Evolutionary conservation across 1,139 yeast species (phyloP), one percentile per base, ranked within the genome.

Genomic region (Pichia sp.): DNA sequence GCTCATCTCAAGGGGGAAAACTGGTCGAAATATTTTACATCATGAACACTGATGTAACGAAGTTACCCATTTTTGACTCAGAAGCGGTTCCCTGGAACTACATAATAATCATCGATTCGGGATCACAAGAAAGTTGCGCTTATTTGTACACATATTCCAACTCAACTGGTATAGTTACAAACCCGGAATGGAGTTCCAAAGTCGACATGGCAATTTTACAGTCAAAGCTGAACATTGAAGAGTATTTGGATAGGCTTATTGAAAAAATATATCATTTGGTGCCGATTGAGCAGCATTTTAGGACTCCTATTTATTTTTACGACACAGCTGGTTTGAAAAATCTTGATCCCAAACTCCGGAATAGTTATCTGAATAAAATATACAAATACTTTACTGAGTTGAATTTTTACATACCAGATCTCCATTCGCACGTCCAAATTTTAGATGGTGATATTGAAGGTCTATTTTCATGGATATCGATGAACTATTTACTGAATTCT

Each of bases 401-500:
- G 1, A 68, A 72, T 32, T 83, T 85, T 54, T 79, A 67, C 53
- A 53, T 86, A 3, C 76, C 76, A 0, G 78, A 75, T 49, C 79
- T 85, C 57, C 53, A 62, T 3, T 61, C 75, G 0, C 94, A 85
- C 58, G 70, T 85, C 29, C 75, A 78, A 48, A 75, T 84, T 27
- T 79, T 86, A 39, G 80, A 80, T 50, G 95, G 95, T 2, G 86
- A 82, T 54, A 68, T 75, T 3, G 95, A 86, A 63, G 95, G 95
- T 0, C 56, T 86, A 11, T 85, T 81, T 55, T 92, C 94, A 9
- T 86, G 95, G 95, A 66, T 85, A 8, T 78, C 87, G 0, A 67
- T 85, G 38, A 86, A 86, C 56, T 82, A 84, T 52, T 65, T 85
- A 52, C 71, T 79, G 36, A 84, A 82, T 1, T 66, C 79, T 0